phyloP scores from a whole-genome alignment of 768 basidiomycete species.

The Kwoniella sp. region DNA sequence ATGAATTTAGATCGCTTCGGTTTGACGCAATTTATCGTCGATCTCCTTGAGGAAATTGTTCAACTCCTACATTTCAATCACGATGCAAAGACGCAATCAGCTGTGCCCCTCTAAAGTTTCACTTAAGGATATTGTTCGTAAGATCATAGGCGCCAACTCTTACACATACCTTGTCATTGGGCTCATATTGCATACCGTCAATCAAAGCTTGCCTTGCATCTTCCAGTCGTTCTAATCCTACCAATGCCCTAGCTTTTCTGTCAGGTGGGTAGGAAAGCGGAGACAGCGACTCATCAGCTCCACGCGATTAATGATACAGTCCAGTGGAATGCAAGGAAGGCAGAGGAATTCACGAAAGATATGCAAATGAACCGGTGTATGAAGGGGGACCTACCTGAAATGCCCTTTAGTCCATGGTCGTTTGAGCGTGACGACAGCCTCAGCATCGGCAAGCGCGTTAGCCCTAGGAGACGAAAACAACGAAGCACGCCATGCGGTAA shows the following conservation, averaged over 20 bases:
- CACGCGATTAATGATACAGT: neutral
- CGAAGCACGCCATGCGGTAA: too few relatives aligned
- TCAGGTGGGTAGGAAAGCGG: neutral
- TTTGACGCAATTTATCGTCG: slow-evolving; percentile 36
- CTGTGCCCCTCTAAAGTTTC: too few relatives aligned
- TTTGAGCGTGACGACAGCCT: slow-evolving; percentile 80
- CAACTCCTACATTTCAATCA: too few relatives aligned
- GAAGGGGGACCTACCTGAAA: slow-evolving; percentile 67
- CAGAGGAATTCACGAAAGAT: too few relatives aligned
- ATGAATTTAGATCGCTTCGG: slow-evolving; percentile 9
- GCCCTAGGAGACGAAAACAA: slow-evolving; percentile 28
- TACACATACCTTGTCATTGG: slow-evolving; percentile 64
- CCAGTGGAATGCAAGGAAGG: neutral
- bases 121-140: too few relatives aligned
- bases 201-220: slow-evolving; percentile 81
- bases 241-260: slow-evolving; percentile 78
- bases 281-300: too few relatives aligned
- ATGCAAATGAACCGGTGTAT: too few relatives aligned
- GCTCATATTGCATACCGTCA: slow-evolving; percentile 83
- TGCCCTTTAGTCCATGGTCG: slow-evolving; percentile 93
- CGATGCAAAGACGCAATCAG: too few relatives aligned
- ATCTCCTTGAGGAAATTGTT: slow-evolving; percentile 49
- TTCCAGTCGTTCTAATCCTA: slow-evolving; percentile 67
- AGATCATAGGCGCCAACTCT: too few relatives aligned
- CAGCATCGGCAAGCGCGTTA: slow-evolving; percentile 67